Evolutionary conservation across 306 rosid genomes (phyloP).

Genomic region (Quercus ilex): DNA sequence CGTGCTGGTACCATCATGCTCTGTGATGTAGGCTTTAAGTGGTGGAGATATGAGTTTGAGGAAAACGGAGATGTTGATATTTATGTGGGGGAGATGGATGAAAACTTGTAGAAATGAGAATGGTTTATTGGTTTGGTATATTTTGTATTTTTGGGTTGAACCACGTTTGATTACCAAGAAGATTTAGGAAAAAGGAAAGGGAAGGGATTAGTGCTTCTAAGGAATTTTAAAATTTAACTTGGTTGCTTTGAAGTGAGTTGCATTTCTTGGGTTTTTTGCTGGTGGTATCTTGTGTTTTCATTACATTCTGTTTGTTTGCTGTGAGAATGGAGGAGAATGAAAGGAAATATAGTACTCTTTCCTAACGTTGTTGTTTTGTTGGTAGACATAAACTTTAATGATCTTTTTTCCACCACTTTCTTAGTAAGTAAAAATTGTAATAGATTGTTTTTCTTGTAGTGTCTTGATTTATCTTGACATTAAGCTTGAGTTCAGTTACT

Average conservation of each 20-base stretch:
- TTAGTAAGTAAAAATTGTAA: background rate
- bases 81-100: background rate
- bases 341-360: background rate
- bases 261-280: background rate
- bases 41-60: background rate
- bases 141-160: background rate
- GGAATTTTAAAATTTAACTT: background rate
- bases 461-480: background rate
- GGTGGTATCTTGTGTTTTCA: background rate
- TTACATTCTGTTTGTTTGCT: background rate
- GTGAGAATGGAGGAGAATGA: background rate
- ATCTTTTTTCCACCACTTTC: background rate
- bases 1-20: background rate
- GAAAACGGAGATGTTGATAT: background rate
- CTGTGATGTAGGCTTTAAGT: background rate
- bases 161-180: background rate
- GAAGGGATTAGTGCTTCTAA: background rate
- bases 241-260: background rate
- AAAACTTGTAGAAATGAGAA: background rate
- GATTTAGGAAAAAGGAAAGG: background rate
- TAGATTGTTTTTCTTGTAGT: background rate
- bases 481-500: background rate
- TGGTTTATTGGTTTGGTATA: background rate
- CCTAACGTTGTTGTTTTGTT: background rate
- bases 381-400: background rate